Base-by-base conservation (phyloP, 2,329 filamentous ascomycete species). In the Gaeumannomyces tritici region DNA sequence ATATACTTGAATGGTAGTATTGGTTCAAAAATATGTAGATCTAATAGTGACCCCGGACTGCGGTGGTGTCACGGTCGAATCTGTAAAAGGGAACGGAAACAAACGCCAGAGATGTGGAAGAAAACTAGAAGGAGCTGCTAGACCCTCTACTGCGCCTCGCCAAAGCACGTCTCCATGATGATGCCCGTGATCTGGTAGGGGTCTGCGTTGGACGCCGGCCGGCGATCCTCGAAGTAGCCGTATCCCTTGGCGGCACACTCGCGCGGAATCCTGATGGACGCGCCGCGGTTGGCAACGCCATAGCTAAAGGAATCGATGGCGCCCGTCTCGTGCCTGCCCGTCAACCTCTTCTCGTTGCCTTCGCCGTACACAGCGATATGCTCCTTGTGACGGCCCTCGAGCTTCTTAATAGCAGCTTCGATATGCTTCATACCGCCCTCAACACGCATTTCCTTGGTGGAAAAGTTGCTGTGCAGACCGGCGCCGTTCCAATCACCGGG, bases 371-470 rank as follows among this genome's bases (percentile, higher is more conserved):
- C 90, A 71, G 87, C 85, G 78, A 95, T 95, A 85, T 90, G 93
- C 83, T 92, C 89, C 69, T 79, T 77, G 79, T 92, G 89, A 70
- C 89, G 88, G 66, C 81, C 83, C 77, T 89, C 89, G n/a, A 93
- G 86, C 79, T 91, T 92, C 85, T 91, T 89, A 79, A 93, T 89
- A 62, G 87, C 87, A 61, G 84, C 84, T 77, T 98, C 93, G 68
- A 99, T 99, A 77, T 84, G 79, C 87, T 96, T 96, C 88, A 98
- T 95, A 74, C 95, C 95, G 71, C 93, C 93, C 68, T 96, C 91
- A 62, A 81, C 83, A 72, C 95, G 91, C 85, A 95, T 99, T 70
- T 88, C 86, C 76, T 88, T 85, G 71, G 90, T 93, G 58, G 91
- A 96, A 75, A 97, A 95, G 86, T 98, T 93, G 83, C 81, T 87